Base-by-base conservation (phyloP, 306 rosid genomes). In the Trifolium dubium region DNA sequence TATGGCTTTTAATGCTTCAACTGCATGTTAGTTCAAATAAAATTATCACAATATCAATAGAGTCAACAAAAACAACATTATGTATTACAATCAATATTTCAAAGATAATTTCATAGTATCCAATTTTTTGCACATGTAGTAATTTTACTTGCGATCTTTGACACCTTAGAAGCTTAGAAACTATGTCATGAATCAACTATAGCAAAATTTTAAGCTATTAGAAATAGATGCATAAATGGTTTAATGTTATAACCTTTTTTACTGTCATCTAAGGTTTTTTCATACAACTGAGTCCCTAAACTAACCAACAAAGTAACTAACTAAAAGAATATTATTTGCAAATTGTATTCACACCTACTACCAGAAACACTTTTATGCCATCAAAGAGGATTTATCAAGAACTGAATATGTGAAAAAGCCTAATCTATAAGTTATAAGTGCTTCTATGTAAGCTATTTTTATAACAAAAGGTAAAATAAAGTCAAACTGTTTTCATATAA, bases 1-100 rank as follows among this genome's bases (percentile, higher is more conserved):
- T 72, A 95, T 95, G 68, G 79, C 59, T 29, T 7, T 59, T 92
- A 95, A 85, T 53, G 98, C 97, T 2, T 31, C 65, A 72, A 92
- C 99, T 95, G 96, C 85, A 84, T 71, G 69, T 64, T 23, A 75
- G 80, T 47, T 54, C 28, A 82, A 73, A 75, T 17, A 8, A 59
- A 78, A 76, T 47, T 54, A 49, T 35, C 65, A 80, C 49, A 64
- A 72, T 32, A 72, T 43, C 67, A 53, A 74, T 40, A 50, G 56
- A 74, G 76, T 49, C 54, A 77, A 64, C 64, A 44, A 29, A 69
- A 39, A 73, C 34, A 44, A 70, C 66, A 13, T 28, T 54, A 60
- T 15, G 43, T 49, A 44, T 54, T 29, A 75, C 63, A 54, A 43
- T 56, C 54, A 69, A 51, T 29, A 43, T 59, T 75, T 69, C 5